Conservation (phyloP, 805 yeast species). For the Candida taoyuanica region DNA sequence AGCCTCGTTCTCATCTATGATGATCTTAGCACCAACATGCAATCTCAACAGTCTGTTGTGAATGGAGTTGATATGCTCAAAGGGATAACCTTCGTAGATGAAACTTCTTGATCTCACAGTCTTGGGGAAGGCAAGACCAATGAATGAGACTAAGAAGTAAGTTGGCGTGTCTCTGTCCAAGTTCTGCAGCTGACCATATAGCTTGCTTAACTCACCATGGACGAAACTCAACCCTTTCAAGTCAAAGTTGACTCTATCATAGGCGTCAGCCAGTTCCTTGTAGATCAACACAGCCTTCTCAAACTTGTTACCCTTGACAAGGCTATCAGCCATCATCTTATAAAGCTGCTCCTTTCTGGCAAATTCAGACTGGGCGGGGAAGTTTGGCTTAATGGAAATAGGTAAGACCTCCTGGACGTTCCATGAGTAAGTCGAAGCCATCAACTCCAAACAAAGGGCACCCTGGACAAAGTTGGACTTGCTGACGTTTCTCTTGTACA, state of each 20-base stretch:
- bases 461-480: slow-evolving; percentile 74
- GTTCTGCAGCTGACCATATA: slow-evolving; percentile 63
- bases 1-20: slow-evolving; percentile 55
- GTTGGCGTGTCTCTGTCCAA: slow-evolving; percentile 73
- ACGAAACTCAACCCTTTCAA: slow-evolving; percentile 69
- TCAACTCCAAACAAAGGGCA: slow-evolving; percentile 70
- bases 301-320: slow-evolving; percentile 63
- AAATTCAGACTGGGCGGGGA: slow-evolving; percentile 79
- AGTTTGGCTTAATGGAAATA: slow-evolving; percentile 55
- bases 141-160: slow-evolving; percentile 71
- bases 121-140: slow-evolving; percentile 81
- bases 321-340: slow-evolving; percentile 65
- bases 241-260: slow-evolving; percentile 69
- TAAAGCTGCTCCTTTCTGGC: slow-evolving; percentile 72
- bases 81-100: slow-evolving; percentile 81
- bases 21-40: slow-evolving; percentile 77
- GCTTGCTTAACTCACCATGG: slow-evolving; percentile 59
- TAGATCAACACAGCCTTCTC: slow-evolving; percentile 79
- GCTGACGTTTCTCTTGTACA: slow-evolving; percentile 58
- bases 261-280: slow-evolving; percentile 72
- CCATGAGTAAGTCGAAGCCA: slow-evolving; percentile 79
- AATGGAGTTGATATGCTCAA: slow-evolving; percentile 81
- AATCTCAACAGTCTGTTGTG: slow-evolving; percentile 68
- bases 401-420: slow-evolving; percentile 52
- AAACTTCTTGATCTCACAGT: slow-evolving; percentile 71